A percentile compares a stretch with the other conserved stretches of the same genome.
phyloP scores from a whole-genome alignment of 805 yeast genomes.

The Saccharomycopsis olivae region DNA sequence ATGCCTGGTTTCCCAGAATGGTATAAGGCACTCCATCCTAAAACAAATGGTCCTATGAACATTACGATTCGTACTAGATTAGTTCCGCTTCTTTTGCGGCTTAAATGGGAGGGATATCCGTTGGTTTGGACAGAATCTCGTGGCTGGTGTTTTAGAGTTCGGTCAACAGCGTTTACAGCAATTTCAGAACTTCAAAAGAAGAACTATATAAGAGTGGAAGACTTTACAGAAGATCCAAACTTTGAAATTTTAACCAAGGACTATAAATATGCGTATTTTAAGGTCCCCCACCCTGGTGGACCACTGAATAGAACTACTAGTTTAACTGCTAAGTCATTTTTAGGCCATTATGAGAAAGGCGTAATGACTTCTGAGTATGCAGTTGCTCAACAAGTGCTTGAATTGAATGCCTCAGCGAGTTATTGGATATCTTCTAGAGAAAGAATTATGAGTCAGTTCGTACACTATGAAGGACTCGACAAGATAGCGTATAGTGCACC shows the following conservation, averaged over 20 bases:
- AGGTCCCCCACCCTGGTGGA: constrained; percentile 86
- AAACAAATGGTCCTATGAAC: constrained; percentile 32
- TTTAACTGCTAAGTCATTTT: constrained; percentile 67
- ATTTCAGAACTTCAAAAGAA: constrained; percentile 25
- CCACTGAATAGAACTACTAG: constrained; percentile 59
- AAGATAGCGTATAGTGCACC: no score
- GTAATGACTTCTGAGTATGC: constrained; percentile 58
- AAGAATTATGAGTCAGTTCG: constrained; percentile 76
- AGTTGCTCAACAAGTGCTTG: constrained; percentile 66
- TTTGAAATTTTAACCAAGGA: constrained; percentile 14
- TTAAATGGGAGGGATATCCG: constrained; percentile 82
- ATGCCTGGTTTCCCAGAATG: constrained; percentile 90
- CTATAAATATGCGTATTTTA: constrained; percentile 33
- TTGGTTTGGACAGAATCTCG: constrained; percentile 63
- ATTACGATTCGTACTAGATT: constrained; percentile 64
- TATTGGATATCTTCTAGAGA: constrained; percentile 92
- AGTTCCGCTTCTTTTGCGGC: constrained; percentile 63
- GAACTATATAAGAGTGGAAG: constrained; percentile 18
- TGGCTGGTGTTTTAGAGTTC: constrained; percentile 87
- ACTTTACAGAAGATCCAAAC: constrained; percentile 15
- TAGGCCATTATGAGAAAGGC: constrained; percentile 63
- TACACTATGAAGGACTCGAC: constrained; percentile 41
- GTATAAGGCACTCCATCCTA: constrained; percentile 55
- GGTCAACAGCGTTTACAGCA: constrained; percentile 24
- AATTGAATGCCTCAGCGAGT: constrained; percentile 69